Conservation (phyloP, 1,284 basidiomycete species). For the Chiua sp. region DNA sequence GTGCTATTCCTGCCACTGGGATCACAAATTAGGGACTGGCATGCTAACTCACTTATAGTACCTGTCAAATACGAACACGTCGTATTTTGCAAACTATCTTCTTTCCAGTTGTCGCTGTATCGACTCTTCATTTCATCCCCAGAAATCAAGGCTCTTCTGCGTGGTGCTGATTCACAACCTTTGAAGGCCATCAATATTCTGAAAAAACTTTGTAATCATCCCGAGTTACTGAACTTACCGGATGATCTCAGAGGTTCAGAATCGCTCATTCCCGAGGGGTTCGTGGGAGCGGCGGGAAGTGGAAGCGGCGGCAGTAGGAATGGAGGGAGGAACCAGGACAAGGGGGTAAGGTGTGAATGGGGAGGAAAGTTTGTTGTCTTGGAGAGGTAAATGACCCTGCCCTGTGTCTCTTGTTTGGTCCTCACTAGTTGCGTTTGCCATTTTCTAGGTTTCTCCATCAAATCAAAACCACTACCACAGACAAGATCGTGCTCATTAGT, state of each 20-base stretch:
- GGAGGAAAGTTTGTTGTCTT: slow-evolving; percentile 95
- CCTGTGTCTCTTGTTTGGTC: not conserved
- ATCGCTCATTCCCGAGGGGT: slow-evolving; percentile 84
- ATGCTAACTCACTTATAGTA: slow-evolving; percentile 55
- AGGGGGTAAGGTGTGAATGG: slow-evolving; percentile 73
- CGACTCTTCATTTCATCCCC: slow-evolving; percentile 94
- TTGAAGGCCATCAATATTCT: slow-evolving; percentile 97
- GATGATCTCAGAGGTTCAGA: slow-evolving; percentile 90
- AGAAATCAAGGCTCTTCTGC: slow-evolving; percentile 90
- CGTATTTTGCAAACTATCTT: slow-evolving; percentile 93
- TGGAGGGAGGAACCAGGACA: slow-evolving; percentile 53
- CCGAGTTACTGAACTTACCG: slow-evolving; percentile 90
- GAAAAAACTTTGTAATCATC: slow-evolving; percentile 98
- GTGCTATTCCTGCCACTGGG: slow-evolving; percentile 39
- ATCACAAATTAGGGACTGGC: slow-evolving; percentile 5
- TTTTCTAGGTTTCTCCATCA: slow-evolving; percentile 80
- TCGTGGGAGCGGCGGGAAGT: slow-evolving; percentile 58
- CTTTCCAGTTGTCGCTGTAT: slow-evolving; percentile 91
- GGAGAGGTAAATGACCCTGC: slow-evolving; percentile 66
- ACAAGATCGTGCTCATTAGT: slow-evolving; percentile 99
- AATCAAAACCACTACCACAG: slow-evolving; percentile 81
- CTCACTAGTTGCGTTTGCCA: not conserved
- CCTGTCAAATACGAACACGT: slow-evolving; percentile 99
- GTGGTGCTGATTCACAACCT: slow-evolving; percentile 93
- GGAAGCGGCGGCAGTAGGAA: slow-evolving; percentile 32